Evolutionary conservation across 441 rosid genomes (phyloP).

Genomic region (Euphorbia schlechtendalii): DNA sequence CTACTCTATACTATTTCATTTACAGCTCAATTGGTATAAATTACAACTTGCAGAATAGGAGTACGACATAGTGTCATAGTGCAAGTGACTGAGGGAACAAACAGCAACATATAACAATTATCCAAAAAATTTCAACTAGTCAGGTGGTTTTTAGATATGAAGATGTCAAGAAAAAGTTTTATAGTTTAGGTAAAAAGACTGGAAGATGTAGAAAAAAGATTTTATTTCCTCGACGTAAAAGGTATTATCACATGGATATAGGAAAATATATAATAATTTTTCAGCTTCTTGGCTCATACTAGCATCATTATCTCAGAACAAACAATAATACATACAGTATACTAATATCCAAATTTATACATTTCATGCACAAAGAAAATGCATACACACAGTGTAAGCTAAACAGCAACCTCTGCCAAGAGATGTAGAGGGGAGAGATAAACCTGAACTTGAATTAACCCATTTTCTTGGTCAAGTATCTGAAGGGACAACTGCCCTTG

Average conservation of each 20-base stretch:
- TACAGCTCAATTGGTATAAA: neutral
- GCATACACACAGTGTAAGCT: too few relatives aligned
- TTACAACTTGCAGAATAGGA: neutral
- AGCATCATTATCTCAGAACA: neutral
- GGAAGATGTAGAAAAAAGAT: neutral
- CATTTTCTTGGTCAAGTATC: conserved; percentile 93
- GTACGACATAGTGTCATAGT: neutral
- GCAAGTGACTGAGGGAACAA: neutral
- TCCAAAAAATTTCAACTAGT: too few relatives aligned
- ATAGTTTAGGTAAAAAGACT: neutral
- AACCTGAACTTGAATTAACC: conserved; percentile 95
- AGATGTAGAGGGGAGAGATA: neutral
- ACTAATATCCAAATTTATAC: neutral
- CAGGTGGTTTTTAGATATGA: too few relatives aligned
- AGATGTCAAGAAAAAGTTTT: too few relatives aligned
- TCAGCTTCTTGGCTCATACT: neutral
- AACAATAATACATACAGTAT: neutral
- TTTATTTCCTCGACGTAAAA: neutral
- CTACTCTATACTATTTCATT: neutral
- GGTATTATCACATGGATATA: neutral
- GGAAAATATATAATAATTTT: neutral
- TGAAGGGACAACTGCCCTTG: conserved; percentile 96
- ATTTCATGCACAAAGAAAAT: too few relatives aligned
- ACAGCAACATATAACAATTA: neutral
- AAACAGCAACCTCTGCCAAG: neutral